Evolutionary conservation across 352 stramenopile species (phyloP).

Genomic region (Phytophthora crassamura): DNA sequence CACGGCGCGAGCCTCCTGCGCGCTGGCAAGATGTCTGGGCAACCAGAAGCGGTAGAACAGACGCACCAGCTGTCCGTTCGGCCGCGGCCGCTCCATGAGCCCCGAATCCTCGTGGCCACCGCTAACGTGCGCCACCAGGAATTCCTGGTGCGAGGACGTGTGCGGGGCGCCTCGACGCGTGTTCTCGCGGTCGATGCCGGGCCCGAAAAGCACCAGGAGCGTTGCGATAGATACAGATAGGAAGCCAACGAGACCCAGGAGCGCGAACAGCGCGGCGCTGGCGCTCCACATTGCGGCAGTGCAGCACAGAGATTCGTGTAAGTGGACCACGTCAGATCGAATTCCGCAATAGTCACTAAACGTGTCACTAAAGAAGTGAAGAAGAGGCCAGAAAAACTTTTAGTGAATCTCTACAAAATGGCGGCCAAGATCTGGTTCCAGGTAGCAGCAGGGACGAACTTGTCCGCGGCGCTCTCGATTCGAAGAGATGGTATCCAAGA

Average conservation of each 20-base stretch:
- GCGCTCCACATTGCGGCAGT: conserved; percentile 32
- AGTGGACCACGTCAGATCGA: no score
- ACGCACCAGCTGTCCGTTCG: conserved; percentile 45
- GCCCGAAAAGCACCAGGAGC: conserved; percentile 55
- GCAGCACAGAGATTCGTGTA: no score
- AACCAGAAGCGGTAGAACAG: conserved; percentile 83
- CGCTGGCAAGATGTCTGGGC: conserved; percentile 48
- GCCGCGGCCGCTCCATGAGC: conserved; percentile 46
- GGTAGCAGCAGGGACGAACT: no score
- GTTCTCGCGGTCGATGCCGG: conserved; percentile 62
- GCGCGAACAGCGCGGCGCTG: conserved; percentile 9
- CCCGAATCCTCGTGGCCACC: conserved; percentile 59
- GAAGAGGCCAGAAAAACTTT: no score
- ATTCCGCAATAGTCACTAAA: no score
- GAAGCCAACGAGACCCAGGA: conserved; percentile 22
- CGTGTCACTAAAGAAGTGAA: no score
- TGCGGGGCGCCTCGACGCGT: conserved; percentile 49
- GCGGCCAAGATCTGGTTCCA: no score
- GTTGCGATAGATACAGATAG: conserved; percentile 31
- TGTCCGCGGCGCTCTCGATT: no score
- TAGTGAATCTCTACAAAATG: no score
- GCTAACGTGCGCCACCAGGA: conserved; percentile 57
- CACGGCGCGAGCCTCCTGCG: conserved; percentile 47
- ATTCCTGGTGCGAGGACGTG: conserved; percentile 52
- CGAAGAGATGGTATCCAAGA: no score